Base-by-base conservation (phyloP, 805 yeast species). In the Saccharomycopsis sp. region DNA sequence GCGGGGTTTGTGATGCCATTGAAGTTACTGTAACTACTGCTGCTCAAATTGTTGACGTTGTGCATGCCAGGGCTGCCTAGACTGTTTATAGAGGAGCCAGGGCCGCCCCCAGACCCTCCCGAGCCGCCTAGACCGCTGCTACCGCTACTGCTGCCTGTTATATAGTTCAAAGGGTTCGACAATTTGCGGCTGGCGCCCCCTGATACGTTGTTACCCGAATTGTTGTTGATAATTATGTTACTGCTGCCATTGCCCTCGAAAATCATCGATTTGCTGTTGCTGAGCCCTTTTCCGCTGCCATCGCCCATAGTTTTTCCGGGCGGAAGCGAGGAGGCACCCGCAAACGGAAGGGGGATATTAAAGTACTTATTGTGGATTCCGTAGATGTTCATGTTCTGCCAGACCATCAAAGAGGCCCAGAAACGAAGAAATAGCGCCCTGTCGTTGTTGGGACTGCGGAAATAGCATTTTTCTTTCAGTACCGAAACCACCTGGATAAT, bases 311-410 rank as follows among this genome's bases (percentile, higher is more conserved):
- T 20, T 34, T 52, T 46, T 24, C 52, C 37, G 4, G 23, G 18
- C 7, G 48, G 24, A 9, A 37, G 23, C 15, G 44, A 44, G 20
- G 24, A 52, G 29, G 44, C 47, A n/a, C 67, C 34, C 70, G 60
- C 53, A 74, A 66, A 54, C 63, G 67, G 47, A 8, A 69, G 63
- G 5, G 64, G 62, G 16, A 64, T 72, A 70, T 63, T 74, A 61
- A 73, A 75, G 72, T 79, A 73, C 64, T 83, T 83, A 61, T 81
- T 77, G 34, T 78, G 79, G 8, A 82, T 69, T 0, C 86, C 85
- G 48, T 69, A 72, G 4, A 81, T 80, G 57, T 71, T 76, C 64
- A 82, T 65, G 44, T 75, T 73, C 60, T 81, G 83, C 89, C 89
- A 83, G 55, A 82, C 79, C 23, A 81, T 63, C 51, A 83, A 66